phyloP scores from a whole-genome alignment of 2,329 filamentous ascomycete genomes.

The Zymoseptoria passerinii region DNA sequence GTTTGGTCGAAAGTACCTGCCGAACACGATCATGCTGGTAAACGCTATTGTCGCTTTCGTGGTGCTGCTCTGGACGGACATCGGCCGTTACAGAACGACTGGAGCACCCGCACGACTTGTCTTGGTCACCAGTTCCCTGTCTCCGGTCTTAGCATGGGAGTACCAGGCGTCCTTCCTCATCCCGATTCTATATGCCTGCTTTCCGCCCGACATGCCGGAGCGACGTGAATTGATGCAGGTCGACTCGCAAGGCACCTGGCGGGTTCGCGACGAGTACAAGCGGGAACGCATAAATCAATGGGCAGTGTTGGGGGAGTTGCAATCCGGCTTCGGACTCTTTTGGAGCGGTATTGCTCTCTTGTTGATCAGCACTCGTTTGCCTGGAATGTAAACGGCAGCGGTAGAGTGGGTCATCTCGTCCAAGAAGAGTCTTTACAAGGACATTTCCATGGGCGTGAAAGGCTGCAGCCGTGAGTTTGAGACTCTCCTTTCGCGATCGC shows the following conservation, averaged over 20 bases:
- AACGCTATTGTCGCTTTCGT: background rate
- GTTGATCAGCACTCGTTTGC: no score
- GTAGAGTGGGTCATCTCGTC: no score
- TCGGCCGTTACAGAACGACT: background rate
- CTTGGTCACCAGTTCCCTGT: background rate
- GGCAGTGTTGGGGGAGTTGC: no score
- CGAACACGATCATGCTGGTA: conserved; percentile 1
- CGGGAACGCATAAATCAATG: no score
- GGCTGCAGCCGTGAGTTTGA: no score
- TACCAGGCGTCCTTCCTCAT: conserved; percentile 2
- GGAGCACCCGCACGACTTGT: background rate
- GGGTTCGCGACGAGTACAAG: no score
- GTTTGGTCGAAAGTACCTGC: conserved; percentile 3
- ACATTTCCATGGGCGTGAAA: no score
- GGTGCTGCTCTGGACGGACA: background rate
- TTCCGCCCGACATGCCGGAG: conserved; percentile 2
- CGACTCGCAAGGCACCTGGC: background rate
- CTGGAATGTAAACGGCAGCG: no score
- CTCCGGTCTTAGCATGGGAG: conserved; percentile 5
- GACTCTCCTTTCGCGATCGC: no score
- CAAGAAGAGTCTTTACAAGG: no score
- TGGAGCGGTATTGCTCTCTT: no score
- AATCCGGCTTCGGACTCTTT: no score
- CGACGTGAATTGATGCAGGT: conserved; percentile 1
- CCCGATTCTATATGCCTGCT: conserved; percentile 1